These are phyloP conservation scores for Oryza longistaminata DNA, from an alignment of 176 grass and related monocot species.

Conservation along the genomic window DNA sequence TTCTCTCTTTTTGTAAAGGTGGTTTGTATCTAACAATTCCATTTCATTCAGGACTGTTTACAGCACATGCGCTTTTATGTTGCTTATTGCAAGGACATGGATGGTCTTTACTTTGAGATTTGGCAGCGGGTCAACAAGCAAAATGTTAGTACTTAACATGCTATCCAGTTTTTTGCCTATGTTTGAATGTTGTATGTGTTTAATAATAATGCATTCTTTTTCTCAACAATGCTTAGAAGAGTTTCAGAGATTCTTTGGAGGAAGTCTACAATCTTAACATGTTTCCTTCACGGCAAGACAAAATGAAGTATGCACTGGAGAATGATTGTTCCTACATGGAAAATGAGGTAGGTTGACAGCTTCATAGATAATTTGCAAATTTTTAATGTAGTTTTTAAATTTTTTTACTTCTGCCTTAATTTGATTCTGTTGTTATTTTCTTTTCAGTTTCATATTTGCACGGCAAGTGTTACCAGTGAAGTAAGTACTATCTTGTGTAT, in stretches of 20 bases:
- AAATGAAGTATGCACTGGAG: neutral
- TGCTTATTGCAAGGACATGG: neutral
- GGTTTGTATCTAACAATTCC: conserved; percentile 2
- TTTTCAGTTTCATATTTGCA: conserved; percentile 37
- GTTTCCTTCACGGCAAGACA: neutral
- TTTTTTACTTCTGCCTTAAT: neutral
- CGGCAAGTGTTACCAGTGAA: neutral
- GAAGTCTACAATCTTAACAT: conserved; percentile 9
- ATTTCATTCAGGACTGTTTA: conserved; percentile 17
- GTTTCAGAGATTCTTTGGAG: conserved; percentile 24
- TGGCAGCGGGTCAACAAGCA: conserved; percentile 20
- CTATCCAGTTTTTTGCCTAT: neutral
- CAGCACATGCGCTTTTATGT: neutral
- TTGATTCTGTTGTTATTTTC: no score
- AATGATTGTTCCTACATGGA: neutral
- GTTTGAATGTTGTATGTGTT: neutral
- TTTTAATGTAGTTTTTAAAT: neutral
- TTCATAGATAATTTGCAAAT: neutral
- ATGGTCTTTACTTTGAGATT: conserved; percentile 22
- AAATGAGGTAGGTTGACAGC: neutral
- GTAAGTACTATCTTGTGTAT: conserved; percentile 24
- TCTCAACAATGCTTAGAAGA: neutral
- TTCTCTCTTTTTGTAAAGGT: neutral
- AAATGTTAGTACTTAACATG: conserved; percentile 14
- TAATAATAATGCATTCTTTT: neutral